phyloP scores from a whole-genome alignment of 345 rosid species.

The Stellera chamaejasme region DNA sequence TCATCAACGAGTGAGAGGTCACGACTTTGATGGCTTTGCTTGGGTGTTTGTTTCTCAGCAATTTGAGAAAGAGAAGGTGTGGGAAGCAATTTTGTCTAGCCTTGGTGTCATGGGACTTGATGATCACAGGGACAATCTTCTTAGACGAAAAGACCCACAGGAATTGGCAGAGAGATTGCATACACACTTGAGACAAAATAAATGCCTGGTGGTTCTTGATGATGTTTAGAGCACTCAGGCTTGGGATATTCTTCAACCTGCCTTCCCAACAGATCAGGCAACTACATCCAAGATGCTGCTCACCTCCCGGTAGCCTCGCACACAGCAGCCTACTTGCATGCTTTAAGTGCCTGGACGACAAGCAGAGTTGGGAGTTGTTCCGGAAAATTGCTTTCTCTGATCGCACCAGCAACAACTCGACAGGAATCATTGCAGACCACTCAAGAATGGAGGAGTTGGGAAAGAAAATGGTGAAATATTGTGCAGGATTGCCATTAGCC shows the following conservation, averaged over 20 bases:
- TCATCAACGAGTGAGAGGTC: background rate
- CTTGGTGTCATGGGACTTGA: background rate
- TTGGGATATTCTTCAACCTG: conserved; percentile 5
- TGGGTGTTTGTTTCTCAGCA: background rate
- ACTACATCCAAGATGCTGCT: background rate
- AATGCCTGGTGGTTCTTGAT: conserved; percentile 10
- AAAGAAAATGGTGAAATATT: conserved; percentile 14
- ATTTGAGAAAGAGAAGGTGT: background rate
- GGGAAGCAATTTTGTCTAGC: background rate
- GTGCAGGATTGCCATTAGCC: conserved; percentile 29
- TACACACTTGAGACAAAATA: background rate
- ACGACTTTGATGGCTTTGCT: background rate
- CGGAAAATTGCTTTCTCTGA: background rate
- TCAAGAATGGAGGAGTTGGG: conserved; percentile 14
- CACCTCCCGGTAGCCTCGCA: background rate
- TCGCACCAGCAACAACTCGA: background rate
- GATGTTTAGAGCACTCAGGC: conserved; percentile 13
- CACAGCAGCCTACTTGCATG: background rate
- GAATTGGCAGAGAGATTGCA: background rate
- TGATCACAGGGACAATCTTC: background rate
- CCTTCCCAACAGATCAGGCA: background rate
- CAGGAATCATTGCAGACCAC: background rate
- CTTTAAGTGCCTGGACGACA: background rate
- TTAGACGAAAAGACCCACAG: background rate
- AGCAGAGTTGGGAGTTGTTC: conserved; percentile 13